These are phyloP conservation scores for Boletus sensibilis DNA, from an alignment of 768 basidiomycete species.

Conservation along the genomic window DNA sequence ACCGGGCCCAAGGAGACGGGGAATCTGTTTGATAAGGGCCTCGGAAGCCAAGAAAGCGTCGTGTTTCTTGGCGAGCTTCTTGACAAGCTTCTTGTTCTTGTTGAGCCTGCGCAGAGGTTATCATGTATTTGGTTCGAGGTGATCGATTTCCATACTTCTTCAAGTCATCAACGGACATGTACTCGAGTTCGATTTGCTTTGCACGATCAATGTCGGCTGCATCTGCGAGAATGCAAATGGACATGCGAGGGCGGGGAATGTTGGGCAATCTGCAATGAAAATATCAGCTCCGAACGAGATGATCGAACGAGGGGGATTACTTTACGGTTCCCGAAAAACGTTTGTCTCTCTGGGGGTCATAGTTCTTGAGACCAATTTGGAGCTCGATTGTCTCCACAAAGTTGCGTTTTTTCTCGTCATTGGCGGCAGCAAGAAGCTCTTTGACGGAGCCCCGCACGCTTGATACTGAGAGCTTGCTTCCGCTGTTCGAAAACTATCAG, in stretches of 20 bases:
- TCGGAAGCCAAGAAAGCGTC: conserved; percentile 99
- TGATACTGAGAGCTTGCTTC: conserved; percentile 94
- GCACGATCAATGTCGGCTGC: conserved; percentile 98
- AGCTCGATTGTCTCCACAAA: conserved; percentile 96
- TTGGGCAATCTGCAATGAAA: conserved; percentile 72
- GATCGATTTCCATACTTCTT: conserved; percentile 73
- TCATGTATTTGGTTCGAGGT: not conserved
- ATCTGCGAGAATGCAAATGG: conserved; percentile 99
- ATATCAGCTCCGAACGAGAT: not conserved
- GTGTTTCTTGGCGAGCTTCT: conserved; percentile 99
- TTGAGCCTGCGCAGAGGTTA: conserved; percentile 64
- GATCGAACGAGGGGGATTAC: conserved; percentile 41
- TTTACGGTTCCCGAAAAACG: conserved; percentile 99
- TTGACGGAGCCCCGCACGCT: conserved; percentile 99
- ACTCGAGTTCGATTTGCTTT: conserved; percentile 96
- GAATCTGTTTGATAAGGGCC: conserved; percentile 98
- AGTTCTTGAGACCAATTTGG: conserved; percentile 97
- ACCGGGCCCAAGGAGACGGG: conserved; percentile 99
- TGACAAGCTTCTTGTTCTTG: conserved; percentile 99
- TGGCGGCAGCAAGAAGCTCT: conserved; percentile 81
- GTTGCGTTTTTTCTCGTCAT: conserved; percentile 87
- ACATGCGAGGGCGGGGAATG: conserved; percentile 98
- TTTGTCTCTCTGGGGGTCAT: conserved; percentile 99
- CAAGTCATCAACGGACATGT: conserved; percentile 99
- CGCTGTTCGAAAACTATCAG: conserved; percentile 20